Evolutionary conservation across 768 basidiomycete genomes (phyloP).

Genomic region (Calvatia gigantea): DNA sequence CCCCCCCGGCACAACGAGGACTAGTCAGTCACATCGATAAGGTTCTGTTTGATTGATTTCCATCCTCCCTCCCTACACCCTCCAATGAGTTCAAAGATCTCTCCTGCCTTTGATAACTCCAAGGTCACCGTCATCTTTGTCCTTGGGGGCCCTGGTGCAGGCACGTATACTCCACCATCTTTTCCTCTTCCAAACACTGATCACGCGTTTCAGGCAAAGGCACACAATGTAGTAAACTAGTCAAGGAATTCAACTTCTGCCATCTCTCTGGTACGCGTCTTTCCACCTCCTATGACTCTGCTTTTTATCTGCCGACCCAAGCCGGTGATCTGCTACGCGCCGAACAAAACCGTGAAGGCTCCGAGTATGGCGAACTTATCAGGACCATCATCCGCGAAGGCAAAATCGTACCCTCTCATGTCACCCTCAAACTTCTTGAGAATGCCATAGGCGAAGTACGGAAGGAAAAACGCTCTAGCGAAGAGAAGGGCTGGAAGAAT

Average conservation of each 20-base stretch:
- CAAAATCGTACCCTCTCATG: constrained; percentile 92
- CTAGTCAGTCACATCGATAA: constrained; percentile 35
- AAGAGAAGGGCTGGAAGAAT: constrained; percentile 56
- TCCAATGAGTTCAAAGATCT: constrained; percentile 19
- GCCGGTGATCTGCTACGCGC: constrained; percentile 98
- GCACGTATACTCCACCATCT: constrained; percentile 31
- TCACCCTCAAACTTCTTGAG: constrained; percentile 93
- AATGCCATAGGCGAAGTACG: constrained; percentile 80
- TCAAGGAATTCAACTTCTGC: constrained; percentile 80
- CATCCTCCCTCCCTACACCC: constrained; percentile 28
- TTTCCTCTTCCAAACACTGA: constrained; percentile 6
- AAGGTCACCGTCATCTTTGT: constrained; percentile 92
- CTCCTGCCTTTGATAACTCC: constrained; percentile 57
- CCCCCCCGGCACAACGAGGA: constrained; percentile 49
- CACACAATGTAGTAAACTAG: constrained; percentile 86
- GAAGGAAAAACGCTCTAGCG: constrained; percentile 31
- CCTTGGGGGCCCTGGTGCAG: constrained; percentile 95
- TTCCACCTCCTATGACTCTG: not conserved
- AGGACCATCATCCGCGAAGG: constrained; percentile 87
- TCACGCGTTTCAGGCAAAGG: constrained; percentile 72
- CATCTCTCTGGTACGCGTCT: constrained; percentile 80
- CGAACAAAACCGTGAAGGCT: constrained; percentile 86
- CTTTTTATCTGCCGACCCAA: constrained; percentile 25
- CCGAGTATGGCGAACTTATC: constrained; percentile 81
- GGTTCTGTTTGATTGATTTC: constrained; percentile 17